phyloP scores from a whole-genome alignment of 1,284 basidiomycete species.

The Cutaneotrichosporon sp. region DNA sequence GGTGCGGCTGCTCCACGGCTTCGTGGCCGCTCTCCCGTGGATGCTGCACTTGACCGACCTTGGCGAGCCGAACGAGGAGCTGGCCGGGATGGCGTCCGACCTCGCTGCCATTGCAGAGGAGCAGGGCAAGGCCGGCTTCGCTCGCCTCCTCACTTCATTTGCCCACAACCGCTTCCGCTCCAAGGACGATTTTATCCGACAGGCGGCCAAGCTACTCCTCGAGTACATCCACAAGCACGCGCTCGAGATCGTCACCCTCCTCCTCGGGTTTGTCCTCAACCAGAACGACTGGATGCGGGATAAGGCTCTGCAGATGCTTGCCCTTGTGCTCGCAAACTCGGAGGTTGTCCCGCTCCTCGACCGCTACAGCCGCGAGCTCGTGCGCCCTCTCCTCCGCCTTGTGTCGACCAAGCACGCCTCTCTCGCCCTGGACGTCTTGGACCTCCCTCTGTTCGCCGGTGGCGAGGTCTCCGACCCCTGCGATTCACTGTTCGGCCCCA shows the following conservation, averaged over 20 bases:
- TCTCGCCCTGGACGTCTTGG: conserved; percentile 86
- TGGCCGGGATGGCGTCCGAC: conserved; percentile 73
- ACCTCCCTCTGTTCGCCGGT: conserved; percentile 75
- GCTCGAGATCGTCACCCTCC: conserved; percentile 75
- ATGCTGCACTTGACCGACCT: conserved; percentile 76
- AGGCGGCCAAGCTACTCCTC: conserved; percentile 79
- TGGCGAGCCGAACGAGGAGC: conserved; percentile 63
- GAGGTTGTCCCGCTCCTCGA: conserved; percentile 75
- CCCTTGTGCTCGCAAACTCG: conserved; percentile 81
- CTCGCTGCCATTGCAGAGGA: conserved; percentile 71
- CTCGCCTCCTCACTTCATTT: conserved; percentile 83
- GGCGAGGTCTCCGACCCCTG: conserved; percentile 77
- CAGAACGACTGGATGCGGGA: conserved; percentile 77
- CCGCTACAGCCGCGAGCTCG: conserved; percentile 75
- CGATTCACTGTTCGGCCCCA: conserved; percentile 74
- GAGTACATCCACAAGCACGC: conserved; percentile 67
- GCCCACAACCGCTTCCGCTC: conserved; percentile 85
- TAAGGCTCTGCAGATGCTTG: conserved; percentile 82
- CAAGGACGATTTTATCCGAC: conserved; percentile 89
- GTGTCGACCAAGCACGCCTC: conserved; percentile 80
- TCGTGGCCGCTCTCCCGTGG: conserved; percentile 83
- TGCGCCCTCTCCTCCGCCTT: conserved; percentile 85
- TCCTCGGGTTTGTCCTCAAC: conserved; percentile 86
- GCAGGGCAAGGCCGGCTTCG: conserved; percentile 72
- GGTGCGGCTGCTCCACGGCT: conserved; percentile 77